A percentile compares a stretch with the other conserved stretches of the same genome.
Evolutionary conservation across 345 rosid genomes (phyloP).

Genomic region (Litchi chinensis): DNA sequence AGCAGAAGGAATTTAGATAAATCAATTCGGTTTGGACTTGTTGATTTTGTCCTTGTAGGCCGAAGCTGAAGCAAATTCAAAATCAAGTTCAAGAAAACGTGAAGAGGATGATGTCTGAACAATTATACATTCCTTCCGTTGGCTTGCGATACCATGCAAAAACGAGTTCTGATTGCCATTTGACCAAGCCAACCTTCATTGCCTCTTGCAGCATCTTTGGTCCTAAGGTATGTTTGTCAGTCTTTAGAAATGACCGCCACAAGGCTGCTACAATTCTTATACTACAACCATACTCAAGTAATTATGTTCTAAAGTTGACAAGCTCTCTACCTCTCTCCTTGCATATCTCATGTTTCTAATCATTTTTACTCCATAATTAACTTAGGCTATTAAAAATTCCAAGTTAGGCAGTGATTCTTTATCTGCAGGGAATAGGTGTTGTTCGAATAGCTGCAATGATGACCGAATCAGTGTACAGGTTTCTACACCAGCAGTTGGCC

Average conservation of each 20-base stretch:
- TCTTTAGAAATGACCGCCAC: not conserved
- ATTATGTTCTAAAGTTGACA: no score
- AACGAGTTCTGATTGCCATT: slow-evolving; percentile 27
- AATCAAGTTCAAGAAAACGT: slow-evolving; percentile 72
- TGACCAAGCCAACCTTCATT: slow-evolving; percentile 56
- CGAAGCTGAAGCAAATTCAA: slow-evolving; percentile 70
- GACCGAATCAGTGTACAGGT: no score
- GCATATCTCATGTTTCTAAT: not conserved
- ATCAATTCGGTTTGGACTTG: not conserved
- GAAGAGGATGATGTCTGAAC: slow-evolving; percentile 73
- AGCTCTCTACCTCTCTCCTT: not conserved
- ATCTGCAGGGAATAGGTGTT: no score
- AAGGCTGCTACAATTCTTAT: no score
- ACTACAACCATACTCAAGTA: no score
- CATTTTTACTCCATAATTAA: no score
- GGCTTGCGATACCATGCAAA: slow-evolving; percentile 29
- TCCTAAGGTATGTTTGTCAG: slow-evolving; percentile 51
- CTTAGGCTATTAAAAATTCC: no score
- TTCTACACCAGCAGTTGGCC: no score
- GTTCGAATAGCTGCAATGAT: no score
- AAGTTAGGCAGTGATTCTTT: no score
- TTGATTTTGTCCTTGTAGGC: slow-evolving; percentile 49
- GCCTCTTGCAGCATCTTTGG: slow-evolving; percentile 89
- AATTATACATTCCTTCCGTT: slow-evolving; percentile 52
- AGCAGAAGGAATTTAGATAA: not conserved